Evolutionary conservation across 805 yeast species (phyloP).

Genomic region (Suhomyces prunicola): DNA sequence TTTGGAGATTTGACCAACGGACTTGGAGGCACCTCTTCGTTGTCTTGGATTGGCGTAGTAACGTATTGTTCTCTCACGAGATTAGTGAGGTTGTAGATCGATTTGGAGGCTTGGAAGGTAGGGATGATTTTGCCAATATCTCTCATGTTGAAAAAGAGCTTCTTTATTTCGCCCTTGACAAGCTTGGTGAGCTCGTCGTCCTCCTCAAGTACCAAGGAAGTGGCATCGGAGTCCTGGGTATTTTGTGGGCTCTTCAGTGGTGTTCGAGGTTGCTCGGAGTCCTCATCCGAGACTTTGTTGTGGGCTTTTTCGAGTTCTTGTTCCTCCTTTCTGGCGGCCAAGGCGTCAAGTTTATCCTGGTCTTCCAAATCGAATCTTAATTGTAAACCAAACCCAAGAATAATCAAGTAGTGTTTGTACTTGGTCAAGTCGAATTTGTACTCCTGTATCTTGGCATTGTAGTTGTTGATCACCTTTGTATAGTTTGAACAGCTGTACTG

Average conservation of each 20-base stretch:
- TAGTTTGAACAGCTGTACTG: slow-evolving; percentile 27
- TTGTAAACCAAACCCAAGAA: slow-evolving; percentile 46
- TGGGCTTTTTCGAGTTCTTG: not conserved
- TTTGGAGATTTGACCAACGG: slow-evolving; percentile 41
- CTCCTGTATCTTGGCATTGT: slow-evolving; percentile 38
- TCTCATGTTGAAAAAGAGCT: slow-evolving; percentile 28
- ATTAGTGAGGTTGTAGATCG: slow-evolving; percentile 20
- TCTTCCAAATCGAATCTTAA: slow-evolving; percentile 42
- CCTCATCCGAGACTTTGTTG: not conserved
- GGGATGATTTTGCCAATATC: slow-evolving; percentile 33
- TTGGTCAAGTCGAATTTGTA: slow-evolving; percentile 44
- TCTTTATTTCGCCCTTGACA: slow-evolving; percentile 33
- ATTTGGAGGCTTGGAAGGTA: slow-evolving; percentile 28
- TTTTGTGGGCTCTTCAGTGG: not conserved
- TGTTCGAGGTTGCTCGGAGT: not conserved
- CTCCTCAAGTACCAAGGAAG: not conserved
- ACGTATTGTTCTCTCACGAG: slow-evolving; percentile 3
- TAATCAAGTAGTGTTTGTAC: slow-evolving; percentile 44
- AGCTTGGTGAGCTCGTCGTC: slow-evolving; percentile 28
- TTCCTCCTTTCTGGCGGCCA: not conserved
- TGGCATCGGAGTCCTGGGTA: not conserved
- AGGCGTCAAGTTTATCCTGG: slow-evolving; percentile 19
- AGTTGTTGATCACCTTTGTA: slow-evolving; percentile 36
- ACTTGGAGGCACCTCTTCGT: slow-evolving; percentile 1
- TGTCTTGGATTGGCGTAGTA: not conserved